Evolutionary conservation across 371 early-diverging fungal genomes (phyloP).

Genomic region (Haplosporangium sp.): DNA sequence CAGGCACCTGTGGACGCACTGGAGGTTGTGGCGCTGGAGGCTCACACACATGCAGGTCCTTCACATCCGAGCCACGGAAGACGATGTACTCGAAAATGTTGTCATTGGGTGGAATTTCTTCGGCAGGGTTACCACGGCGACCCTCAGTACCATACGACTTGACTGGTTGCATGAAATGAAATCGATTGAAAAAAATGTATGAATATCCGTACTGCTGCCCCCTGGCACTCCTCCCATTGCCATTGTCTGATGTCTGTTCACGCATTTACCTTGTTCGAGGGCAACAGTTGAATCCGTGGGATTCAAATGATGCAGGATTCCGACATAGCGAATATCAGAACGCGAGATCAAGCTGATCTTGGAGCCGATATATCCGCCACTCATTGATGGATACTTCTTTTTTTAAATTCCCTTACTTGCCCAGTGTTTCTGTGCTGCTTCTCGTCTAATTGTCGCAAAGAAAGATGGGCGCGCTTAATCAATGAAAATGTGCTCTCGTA

Average conservation of each 20-base stretch:
- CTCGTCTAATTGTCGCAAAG: too few species aligned
- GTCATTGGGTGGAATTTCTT: slow-evolving; percentile 87
- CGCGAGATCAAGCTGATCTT: slow-evolving; percentile 89
- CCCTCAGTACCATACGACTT: slow-evolving; percentile 90
- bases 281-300: slow-evolving; percentile 90
- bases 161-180: slow-evolving; percentile 57
- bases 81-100: slow-evolving; percentile 92
- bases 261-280: slow-evolving; percentile 81
- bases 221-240: neutral
- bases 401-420: neutral
- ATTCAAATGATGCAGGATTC: slow-evolving; percentile 89
- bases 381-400: slow-evolving; percentile 56
- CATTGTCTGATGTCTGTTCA: too few species aligned
- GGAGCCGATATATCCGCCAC: slow-evolving; percentile 78
- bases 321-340: slow-evolving; percentile 93
- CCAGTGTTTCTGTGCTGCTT: too few species aligned
- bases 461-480: too few species aligned
- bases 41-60: slow-evolving; percentile 90
- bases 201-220: neutral
- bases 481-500: too few species aligned
- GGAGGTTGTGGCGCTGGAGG: slow-evolving; percentile 70
- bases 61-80: slow-evolving; percentile 94
- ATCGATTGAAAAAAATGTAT: neutral
- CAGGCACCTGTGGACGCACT: slow-evolving; percentile 71
- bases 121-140: slow-evolving; percentile 79